Evolutionary conservation across 768 basidiomycete species (phyloP).

Genomic region (Tephrocybe rancida): DNA sequence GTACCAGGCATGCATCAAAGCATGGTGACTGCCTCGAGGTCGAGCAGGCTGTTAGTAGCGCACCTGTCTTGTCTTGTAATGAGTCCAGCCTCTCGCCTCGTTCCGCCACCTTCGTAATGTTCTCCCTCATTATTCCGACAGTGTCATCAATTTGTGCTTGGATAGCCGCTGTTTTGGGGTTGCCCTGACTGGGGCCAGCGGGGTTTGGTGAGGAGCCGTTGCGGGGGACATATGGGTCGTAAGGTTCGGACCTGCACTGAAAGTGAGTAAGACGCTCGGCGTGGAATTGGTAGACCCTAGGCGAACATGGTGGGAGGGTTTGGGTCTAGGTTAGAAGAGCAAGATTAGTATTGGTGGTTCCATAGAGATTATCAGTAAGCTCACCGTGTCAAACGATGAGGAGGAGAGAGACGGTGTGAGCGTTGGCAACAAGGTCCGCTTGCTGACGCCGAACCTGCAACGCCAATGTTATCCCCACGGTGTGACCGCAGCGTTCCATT

Average conservation of each 20-base stretch:
- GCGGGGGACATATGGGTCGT: slow-evolving; percentile 97
- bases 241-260: slow-evolving; percentile 86
- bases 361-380: slow-evolving; percentile 7
- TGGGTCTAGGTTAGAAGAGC: slow-evolving; percentile 21
- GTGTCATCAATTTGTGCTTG: slow-evolving; percentile 98
- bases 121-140: slow-evolving; percentile 96
- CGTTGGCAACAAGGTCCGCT: slow-evolving; percentile 24
- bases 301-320: slow-evolving; percentile 42
- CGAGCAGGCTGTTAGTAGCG: slow-evolving; percentile 27
- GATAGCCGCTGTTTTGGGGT: slow-evolving; percentile 90
- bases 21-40: slow-evolving; percentile 2
- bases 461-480: slow-evolving; percentile 31
- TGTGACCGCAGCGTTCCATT: slow-evolving; percentile 23
- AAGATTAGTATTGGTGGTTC: neutral
- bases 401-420: slow-evolving; percentile 22
- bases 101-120: slow-evolving; percentile 95
- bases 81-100: slow-evolving; percentile 92
- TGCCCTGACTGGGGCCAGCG: slow-evolving; percentile 53
- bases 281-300: slow-evolving; percentile 8
- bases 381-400: slow-evolving; percentile 45
- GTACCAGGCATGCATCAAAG: neutral
- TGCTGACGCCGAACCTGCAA: slow-evolving; percentile 23
- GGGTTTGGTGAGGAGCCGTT: slow-evolving; percentile 67
- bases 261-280: slow-evolving; percentile 14
- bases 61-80: slow-evolving; percentile 97